Evolutionary conservation across 73 alveolate species (phyloP), one percentile per base, ranked within the genome.

Genomic region (Paramecium sexaurelia): DNA sequence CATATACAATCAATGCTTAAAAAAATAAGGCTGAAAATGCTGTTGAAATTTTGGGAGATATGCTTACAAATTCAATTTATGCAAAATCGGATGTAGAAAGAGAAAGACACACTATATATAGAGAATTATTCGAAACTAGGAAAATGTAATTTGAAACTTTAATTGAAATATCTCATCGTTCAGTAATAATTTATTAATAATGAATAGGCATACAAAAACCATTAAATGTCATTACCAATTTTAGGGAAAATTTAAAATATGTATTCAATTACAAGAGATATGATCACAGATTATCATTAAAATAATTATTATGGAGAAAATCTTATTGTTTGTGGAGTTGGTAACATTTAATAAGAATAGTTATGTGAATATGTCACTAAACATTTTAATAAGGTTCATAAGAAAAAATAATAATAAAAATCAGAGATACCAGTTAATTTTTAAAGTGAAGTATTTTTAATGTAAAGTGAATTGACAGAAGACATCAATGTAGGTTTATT

Each of bases 141-240:
- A 82, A 96, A 83, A 96, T 94, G 91, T 67, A 47, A 55, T 75
- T 94, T 91, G 98, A 96, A 83, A 96, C 98, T 5, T 56, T 82
- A 17, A 88, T 88, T 67, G 94, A 88, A 88, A 43, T 88, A 15
- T 88, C 94, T 27, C 94, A 66, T 51, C 73, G 91, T 92, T 95
- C 89, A 55, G 96, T 92, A 69, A 51, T 15, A 29, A 51, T 71
- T 15, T 87, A 36, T 5, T 9, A 19, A 13, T 90, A 11, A 35
- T 24, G 29, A 7, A 39, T 27, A 91, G 84, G 95, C 94, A 0
- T 96, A 90, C 84, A 93, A 95, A 91, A 94, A 96, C 9, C 98
- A 96, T 83, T 95, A 95, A 92, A 92, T 97, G 97, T 98, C 99
- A 24, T 96, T 87, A 78, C 98, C 98, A 24, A 97, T 97, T 55